Evolutionary conservation across 106 monocot genomes (phyloP).

Genomic region (Iris macrosiphon): DNA sequence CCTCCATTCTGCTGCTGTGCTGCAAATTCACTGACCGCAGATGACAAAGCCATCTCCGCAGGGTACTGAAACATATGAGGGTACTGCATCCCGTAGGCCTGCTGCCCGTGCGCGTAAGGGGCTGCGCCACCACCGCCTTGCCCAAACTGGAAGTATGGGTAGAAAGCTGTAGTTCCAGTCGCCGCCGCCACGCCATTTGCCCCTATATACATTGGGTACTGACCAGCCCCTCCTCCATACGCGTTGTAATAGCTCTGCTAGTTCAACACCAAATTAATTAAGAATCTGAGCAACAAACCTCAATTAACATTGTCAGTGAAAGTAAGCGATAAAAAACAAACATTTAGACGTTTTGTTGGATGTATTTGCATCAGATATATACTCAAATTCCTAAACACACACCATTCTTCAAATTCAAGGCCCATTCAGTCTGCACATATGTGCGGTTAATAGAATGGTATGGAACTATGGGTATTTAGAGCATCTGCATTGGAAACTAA

Average conservation of each 20-base stretch:
- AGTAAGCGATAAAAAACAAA: too few species aligned
- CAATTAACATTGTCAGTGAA: too few species aligned
- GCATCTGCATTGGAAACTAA: too few species aligned
- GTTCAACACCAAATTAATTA: too few species aligned
- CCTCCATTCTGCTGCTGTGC: slow-evolving; percentile 35
- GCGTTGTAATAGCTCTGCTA: slow-evolving; percentile 26
- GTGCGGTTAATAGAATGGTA: too few species aligned
- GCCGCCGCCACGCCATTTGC: slow-evolving; percentile 6
- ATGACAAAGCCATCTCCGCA: slow-evolving; percentile 5
- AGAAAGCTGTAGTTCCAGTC: slow-evolving; percentile 18
- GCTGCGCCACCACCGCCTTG: slow-evolving; percentile 18
- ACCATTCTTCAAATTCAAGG: too few species aligned
- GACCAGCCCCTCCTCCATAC: slow-evolving; percentile 20
- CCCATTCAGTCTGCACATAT: too few species aligned
- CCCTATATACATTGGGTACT: slow-evolving; percentile 24
- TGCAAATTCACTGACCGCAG: slow-evolving; percentile 27
- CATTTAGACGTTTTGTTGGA: too few species aligned
- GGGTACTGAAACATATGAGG: slow-evolving; percentile 40
- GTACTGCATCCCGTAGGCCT: slow-evolving; percentile 38
- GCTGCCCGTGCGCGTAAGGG: slow-evolving; percentile 9
- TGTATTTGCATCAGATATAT: too few species aligned
- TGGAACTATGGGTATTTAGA: too few species aligned
- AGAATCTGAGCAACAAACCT: too few species aligned
- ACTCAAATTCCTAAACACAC: too few species aligned
- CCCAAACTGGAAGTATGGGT: slow-evolving; percentile 34